Conservation (phyloP, 1,284 basidiomycete species). For the Pulchroboletus neoregius region DNA sequence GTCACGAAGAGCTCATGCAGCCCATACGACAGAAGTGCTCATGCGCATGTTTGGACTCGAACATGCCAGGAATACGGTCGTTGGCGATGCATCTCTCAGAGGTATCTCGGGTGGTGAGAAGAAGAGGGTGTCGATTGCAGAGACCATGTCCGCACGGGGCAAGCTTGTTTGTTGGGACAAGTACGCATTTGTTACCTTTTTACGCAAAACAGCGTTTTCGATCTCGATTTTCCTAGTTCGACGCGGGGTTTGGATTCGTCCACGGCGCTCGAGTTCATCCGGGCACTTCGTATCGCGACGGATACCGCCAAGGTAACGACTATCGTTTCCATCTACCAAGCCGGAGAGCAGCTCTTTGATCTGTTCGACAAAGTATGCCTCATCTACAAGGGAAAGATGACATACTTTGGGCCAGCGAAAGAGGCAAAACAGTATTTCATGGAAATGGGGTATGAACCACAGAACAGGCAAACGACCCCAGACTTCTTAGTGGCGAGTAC, state of each 20-base stretch:
- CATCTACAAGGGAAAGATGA: constrained; percentile 66
- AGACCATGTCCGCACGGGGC: constrained; percentile 43
- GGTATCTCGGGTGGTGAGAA: constrained; percentile 81
- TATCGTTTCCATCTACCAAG: constrained; percentile 69
- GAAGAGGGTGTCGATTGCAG: constrained; percentile 62
- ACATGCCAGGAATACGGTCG: constrained; percentile 53
- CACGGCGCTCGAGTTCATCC: constrained; percentile 64
- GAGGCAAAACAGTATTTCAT: constrained; percentile 65
- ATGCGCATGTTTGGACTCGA: constrained; percentile 68
- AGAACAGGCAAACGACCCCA: constrained; percentile 57
- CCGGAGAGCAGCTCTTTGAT: constrained; percentile 47
- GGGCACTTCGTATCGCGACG: constrained; percentile 54
- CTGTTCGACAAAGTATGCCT: constrained; percentile 68
- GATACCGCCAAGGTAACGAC: constrained; percentile 50
- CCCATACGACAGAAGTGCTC: constrained; percentile 48
- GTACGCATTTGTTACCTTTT: constrained; percentile 20
- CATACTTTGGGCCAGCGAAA: constrained; percentile 61
- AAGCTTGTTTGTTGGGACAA: constrained; percentile 53
- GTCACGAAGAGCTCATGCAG: constrained; percentile 33
- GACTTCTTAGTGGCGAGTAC: constrained; percentile 51
- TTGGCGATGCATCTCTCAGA: constrained; percentile 70
- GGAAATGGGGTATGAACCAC: constrained; percentile 61
- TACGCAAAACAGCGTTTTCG: not conserved
- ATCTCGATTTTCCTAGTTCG: constrained; percentile 36
- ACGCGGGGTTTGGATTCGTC: constrained; percentile 70